These are phyloP conservation scores for Trichoderma asperelloides DNA, from an alignment of 495 filamentous ascomycete species.

Conservation along the genomic window DNA sequence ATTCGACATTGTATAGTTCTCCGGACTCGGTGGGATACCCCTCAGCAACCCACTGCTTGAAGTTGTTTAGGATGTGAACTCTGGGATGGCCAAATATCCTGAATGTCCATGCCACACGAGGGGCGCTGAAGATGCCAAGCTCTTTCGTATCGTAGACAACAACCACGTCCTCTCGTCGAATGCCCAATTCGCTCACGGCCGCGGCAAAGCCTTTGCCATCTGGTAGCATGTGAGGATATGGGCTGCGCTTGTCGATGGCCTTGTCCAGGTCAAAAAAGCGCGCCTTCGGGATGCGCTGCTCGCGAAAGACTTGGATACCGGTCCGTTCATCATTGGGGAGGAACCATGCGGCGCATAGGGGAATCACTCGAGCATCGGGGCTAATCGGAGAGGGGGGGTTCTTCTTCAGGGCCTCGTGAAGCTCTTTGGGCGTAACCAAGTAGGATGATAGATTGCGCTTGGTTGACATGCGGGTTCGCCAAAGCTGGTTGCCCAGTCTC, in stretches of 20 bases:
- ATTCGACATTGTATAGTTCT: conserved; percentile 53
- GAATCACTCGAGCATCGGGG: conserved; percentile 69
- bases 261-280: conserved; percentile 97
- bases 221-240: conserved; percentile 96
- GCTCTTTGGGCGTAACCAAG: conserved; percentile 75
- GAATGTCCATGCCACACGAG: conserved; percentile 87
- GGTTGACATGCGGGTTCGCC: neutral
- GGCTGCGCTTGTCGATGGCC: conserved; percentile 75
- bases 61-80: conserved; percentile 91
- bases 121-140: conserved; percentile 86
- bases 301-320: conserved; percentile 65
- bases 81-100: conserved; percentile 81
- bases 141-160: conserved; percentile 90
- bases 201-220: conserved; percentile 67
- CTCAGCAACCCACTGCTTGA: conserved; percentile 77
- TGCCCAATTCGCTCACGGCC: conserved; percentile 82
- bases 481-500: neutral
- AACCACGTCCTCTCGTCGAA: conserved; percentile 74
- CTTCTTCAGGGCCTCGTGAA: conserved; percentile 67
- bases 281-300: conserved; percentile 70
- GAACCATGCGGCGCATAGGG: conserved; percentile 91
- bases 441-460: conserved; percentile 56
- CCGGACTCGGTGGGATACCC: conserved; percentile 74
- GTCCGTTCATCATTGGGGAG: conserved; percentile 83
- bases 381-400: conserved; percentile 65